Base-by-base conservation (phyloP, 2,329 filamentous ascomycete species). In the Paraphoma sp. region DNA sequence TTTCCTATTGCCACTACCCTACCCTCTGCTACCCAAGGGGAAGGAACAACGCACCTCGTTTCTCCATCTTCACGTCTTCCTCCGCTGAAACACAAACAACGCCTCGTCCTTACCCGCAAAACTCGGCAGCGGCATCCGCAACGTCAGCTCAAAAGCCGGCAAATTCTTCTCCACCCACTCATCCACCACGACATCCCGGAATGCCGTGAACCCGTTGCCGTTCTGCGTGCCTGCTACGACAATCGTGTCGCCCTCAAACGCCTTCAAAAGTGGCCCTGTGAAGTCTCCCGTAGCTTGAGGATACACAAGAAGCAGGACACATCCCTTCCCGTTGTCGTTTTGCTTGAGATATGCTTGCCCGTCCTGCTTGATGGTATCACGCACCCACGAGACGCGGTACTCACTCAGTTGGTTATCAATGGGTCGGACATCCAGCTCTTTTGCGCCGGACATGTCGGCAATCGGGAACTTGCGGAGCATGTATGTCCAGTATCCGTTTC, bases 31-130 rank as follows among this genome's bases (percentile, higher is more conserved):
- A n/a, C n/a, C n/a, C n/a, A n/a, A n/a, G n/a, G n/a, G n/a, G n/a
- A 23, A 23, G 23, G 23, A 2, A 23, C 23, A 23, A 23, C 3
- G 23, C 3, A 23, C 3, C 23, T 23, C 23, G 23, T 5, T 36
- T 3, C 33, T 14, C 6, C 42, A n/a, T 33, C 45, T 17, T 48
- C 17, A 58, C 11, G 45, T 48, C 48, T 65, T 66, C 55, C 59
- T 74, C 55, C 74, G 75, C 64, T 77, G 71, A 51, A 89, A 92
- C 17, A 91, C 82, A 74, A 87, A 92, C 53, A 92, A 68, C 0
- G 87, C 89, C 76, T 93, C 89, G 65, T 93, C 90, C 73, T 92
- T 92, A 29, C 87, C 89, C 2, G 89, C 86, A 75, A 92, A 92
- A 72, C 88, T 91, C 18, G 89, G 89, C 69, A 93, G 72, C 4